Evolutionary conservation across 352 stramenopile genomes (phyloP).

Genomic region (Chloridella minuta): DNA sequence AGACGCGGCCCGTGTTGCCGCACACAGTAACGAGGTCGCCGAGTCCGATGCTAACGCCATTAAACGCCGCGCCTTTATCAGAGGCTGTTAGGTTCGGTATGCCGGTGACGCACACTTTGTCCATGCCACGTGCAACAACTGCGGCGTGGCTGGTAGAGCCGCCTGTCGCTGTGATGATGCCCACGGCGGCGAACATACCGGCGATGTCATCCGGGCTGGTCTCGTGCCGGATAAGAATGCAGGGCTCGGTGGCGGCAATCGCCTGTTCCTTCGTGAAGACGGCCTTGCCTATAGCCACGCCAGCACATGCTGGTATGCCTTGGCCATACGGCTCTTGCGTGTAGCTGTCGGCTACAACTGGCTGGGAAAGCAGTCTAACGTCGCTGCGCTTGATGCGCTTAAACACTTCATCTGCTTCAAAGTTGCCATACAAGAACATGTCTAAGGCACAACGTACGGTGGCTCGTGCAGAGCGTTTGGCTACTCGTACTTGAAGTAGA

Average conservation of each 20-base stretch:
- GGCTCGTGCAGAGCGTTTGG: slow-evolving; percentile 31
- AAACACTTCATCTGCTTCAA: background rate
- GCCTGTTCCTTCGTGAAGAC: slow-evolving; percentile 30
- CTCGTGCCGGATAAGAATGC: slow-evolving; percentile 30
- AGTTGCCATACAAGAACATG: slow-evolving; percentile 27
- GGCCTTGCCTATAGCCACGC: slow-evolving; percentile 27
- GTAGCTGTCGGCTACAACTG: too few relatives aligned
- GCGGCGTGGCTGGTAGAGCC: slow-evolving; percentile 33
- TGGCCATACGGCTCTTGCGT: too few relatives aligned
- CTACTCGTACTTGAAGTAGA: slow-evolving; percentile 34
- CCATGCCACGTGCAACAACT: slow-evolving; percentile 34
- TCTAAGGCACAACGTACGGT: slow-evolving; percentile 32
- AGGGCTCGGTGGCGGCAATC: slow-evolving; percentile 27
- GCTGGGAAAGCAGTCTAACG: too few relatives aligned
- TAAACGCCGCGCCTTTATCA: too few relatives aligned
- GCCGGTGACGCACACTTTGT: slow-evolving; percentile 37
- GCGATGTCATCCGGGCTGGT: slow-evolving; percentile 35
- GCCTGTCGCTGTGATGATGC: slow-evolving; percentile 31
- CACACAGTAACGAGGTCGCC: too few relatives aligned
- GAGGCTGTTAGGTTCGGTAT: too few relatives aligned
- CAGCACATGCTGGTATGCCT: too few relatives aligned
- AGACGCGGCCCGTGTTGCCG: too few relatives aligned
- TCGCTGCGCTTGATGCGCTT: background rate
- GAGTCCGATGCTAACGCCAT: too few relatives aligned
- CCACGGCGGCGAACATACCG: slow-evolving; percentile 32